phyloP scores from a whole-genome alignment of 495 filamentous ascomycete genomes.

The Pyronema omphalodes region DNA sequence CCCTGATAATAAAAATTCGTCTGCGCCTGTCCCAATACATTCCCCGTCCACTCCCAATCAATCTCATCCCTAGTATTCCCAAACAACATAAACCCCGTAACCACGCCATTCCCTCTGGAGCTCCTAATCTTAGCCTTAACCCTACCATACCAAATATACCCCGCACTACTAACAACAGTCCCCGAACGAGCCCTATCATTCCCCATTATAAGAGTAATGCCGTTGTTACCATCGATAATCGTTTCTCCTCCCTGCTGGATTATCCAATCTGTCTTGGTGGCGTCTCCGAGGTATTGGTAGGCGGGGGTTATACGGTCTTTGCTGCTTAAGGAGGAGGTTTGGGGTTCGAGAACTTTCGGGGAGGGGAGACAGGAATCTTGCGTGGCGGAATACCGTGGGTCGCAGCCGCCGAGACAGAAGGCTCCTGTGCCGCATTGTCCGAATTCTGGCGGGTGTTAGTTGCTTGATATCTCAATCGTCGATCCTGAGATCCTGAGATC shows the following conservation, averaged over 20 bases:
- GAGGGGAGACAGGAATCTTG: slow-evolving; percentile 74
- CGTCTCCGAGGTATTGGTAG: slow-evolving; percentile 67
- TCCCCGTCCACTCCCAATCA: slow-evolving; percentile 86
- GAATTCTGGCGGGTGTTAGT: slow-evolving; percentile 48
- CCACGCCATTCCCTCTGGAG: slow-evolving; percentile 66
- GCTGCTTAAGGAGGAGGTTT: slow-evolving; percentile 50
- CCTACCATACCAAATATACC: slow-evolving; percentile 95
- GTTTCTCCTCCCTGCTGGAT: slow-evolving; percentile 51
- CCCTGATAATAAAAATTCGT: slow-evolving; percentile 97
- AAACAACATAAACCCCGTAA: slow-evolving; percentile 88
- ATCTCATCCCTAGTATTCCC: slow-evolving; percentile 95
- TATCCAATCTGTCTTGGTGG: slow-evolving; percentile 67
- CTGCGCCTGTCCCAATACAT: slow-evolving; percentile 57
- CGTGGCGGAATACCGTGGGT: slow-evolving; percentile 60
- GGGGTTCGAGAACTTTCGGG: slow-evolving; percentile 52
- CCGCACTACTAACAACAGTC: slow-evolving; percentile 71
- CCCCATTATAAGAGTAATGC: slow-evolving; percentile 75
- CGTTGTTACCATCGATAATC: slow-evolving; percentile 30
- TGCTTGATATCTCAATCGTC: no score
- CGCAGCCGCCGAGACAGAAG: slow-evolving; percentile 91
- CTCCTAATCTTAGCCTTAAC: slow-evolving; percentile 75
- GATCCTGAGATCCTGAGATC: no score
- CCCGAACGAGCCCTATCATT: slow-evolving; percentile 43
- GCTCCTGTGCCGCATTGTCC: slow-evolving; percentile 78
- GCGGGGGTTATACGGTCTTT: slow-evolving; percentile 51